phyloP scores from a whole-genome alignment of 345 rosid species.

The Isatis tinctoria region DNA sequence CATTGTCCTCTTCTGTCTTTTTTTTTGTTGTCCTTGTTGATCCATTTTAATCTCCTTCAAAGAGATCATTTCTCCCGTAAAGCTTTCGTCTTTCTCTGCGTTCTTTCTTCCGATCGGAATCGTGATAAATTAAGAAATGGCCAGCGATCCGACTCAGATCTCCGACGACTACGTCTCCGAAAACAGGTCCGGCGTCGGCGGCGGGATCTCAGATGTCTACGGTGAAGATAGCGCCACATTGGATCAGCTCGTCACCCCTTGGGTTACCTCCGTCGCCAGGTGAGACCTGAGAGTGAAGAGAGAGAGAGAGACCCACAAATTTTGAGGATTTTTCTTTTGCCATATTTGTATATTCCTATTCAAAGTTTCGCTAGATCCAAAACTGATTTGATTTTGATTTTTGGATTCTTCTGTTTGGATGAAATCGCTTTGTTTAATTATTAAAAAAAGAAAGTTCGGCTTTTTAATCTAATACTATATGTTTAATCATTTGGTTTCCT shows the following conservation, averaged over 20 bases:
- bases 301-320: not conserved
- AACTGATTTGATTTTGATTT: not conserved
- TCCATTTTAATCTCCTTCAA: not conserved
- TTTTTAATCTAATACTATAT: no score
- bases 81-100: not conserved
- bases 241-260: constrained; percentile 37
- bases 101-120: not conserved
- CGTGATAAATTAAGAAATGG: constrained; percentile 6
- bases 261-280: constrained; percentile 35
- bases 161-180: constrained; percentile 8
- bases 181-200: constrained; percentile 26
- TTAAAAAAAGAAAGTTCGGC: not conserved
- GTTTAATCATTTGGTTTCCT: not conserved
- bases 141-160: not conserved
- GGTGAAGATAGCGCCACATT: constrained; percentile 31
- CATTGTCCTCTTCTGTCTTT: not conserved
- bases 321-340: not conserved
- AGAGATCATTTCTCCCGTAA: not conserved
- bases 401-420: not conserved
- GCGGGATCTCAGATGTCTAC: constrained; percentile 25
- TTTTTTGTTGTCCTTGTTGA: no score
- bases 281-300: not conserved
- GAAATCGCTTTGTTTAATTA: not conserved
- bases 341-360: no score
- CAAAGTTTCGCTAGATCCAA: no score